Conservation (phyloP, 139 green algal genomes). For the Helicosporidium sp. region DNA sequence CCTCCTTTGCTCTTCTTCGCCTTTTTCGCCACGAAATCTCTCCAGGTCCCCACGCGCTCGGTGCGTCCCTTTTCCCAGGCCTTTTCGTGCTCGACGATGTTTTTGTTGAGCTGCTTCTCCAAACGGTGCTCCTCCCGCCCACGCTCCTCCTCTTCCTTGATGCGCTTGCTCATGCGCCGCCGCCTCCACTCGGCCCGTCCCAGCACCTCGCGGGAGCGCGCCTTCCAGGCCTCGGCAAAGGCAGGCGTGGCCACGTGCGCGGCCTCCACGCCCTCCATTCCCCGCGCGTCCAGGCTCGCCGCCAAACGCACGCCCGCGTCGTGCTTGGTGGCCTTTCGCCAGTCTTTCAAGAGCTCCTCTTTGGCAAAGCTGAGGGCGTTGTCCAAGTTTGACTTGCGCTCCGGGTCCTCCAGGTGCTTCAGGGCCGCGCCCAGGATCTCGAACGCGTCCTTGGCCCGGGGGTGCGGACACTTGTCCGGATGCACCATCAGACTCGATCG, state of each 20-base stretch:
- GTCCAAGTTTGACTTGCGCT: constrained; percentile 34
- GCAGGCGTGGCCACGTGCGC: constrained; percentile 51
- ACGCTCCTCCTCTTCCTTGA: constrained; percentile 48
- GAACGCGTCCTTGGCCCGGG: constrained; percentile 51
- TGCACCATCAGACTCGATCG: constrained; percentile 58
- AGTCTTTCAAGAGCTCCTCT: constrained; percentile 55
- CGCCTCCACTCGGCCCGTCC: constrained; percentile 52
- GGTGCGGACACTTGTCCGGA: constrained; percentile 59
- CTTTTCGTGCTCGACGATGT: constrained; percentile 44
- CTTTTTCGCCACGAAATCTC: constrained; percentile 46
- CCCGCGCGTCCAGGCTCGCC: constrained; percentile 38
- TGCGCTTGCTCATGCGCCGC: constrained; percentile 50
- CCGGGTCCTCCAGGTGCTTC: constrained; percentile 50
- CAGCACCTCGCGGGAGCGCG: constrained; percentile 59
- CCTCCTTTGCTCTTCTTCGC: constrained; percentile 24
- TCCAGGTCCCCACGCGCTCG: constrained; percentile 50
- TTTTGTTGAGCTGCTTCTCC: constrained; percentile 51
- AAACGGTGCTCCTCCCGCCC: constrained; percentile 22
- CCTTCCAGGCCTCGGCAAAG: constrained; percentile 66
- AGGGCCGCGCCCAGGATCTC: constrained; percentile 59
- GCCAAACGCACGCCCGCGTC: constrained; percentile 54
- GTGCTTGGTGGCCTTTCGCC: constrained; percentile 65
- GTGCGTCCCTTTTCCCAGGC: constrained; percentile 64
- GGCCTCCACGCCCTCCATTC: constrained; percentile 46
- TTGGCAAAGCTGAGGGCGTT: constrained; percentile 39